Conservation (phyloP, 345 rosid species). For the Syzygium grande region DNA sequence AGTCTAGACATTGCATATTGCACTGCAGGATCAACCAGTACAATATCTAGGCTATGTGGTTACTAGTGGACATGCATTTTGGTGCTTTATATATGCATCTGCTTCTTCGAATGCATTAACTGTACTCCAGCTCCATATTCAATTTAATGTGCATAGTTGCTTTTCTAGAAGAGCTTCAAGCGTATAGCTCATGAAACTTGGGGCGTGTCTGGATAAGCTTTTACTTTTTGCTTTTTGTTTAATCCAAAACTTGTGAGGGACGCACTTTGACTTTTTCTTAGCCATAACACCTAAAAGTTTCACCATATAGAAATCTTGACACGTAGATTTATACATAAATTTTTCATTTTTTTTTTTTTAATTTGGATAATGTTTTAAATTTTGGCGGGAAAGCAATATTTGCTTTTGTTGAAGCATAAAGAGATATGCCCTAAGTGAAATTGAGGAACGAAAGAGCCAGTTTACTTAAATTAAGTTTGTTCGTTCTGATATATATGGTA, state of each 20-base stretch:
- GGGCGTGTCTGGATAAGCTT: background rate
- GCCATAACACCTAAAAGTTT: background rate
- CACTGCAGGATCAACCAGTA: background rate
- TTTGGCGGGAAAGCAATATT: background rate
- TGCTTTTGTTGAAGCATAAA: background rate
- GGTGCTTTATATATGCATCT: background rate
- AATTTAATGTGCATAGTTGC: background rate
- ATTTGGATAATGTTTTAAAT: background rate
- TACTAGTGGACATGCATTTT: background rate
- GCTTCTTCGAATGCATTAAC: background rate
- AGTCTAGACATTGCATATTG: background rate
- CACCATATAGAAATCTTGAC: background rate
- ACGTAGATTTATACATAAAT: background rate
- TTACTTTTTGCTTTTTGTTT: background rate
- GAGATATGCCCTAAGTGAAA: background rate
- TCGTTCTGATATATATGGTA: background rate
- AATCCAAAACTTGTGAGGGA: background rate
- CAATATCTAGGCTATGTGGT: background rate
- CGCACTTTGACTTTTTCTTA: background rate
- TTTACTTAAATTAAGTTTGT: background rate
- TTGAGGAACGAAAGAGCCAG: background rate
- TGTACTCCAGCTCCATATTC: background rate
- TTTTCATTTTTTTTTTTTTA: background rate
- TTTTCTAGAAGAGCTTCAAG: background rate
- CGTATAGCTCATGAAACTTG: background rate